Conservation (phyloP, 306 rosid species). For the Gynostemma pentaphyllum region DNA sequence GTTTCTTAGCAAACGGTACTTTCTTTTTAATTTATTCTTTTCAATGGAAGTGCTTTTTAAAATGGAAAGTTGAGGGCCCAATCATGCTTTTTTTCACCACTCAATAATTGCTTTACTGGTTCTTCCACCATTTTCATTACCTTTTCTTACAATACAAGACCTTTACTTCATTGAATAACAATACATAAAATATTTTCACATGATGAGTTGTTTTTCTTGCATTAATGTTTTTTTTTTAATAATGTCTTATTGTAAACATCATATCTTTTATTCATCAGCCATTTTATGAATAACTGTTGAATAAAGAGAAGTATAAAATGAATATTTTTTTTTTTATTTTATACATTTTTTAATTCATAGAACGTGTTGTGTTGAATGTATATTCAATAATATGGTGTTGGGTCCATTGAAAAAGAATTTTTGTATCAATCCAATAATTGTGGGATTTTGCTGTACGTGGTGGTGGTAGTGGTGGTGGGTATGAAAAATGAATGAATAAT, state of each 20-base stretch:
- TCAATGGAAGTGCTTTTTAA: slow-evolving; percentile 6
- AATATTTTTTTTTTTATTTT: too few species aligned
- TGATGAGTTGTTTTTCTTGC: too few species aligned
- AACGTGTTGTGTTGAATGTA: background rate
- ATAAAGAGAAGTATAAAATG: too few species aligned
- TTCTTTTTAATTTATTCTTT: background rate
- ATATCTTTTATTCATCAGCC: too few species aligned
- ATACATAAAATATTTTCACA: too few species aligned
- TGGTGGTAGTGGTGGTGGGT: background rate
- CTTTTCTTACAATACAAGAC: background rate
- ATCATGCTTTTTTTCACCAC: background rate
- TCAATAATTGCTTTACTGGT: background rate
- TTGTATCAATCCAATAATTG: background rate
- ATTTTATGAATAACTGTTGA: too few species aligned
- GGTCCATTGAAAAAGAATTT: background rate
- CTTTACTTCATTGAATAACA: too few species aligned
- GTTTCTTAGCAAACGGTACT: background rate
- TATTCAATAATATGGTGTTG: background rate
- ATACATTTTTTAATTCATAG: background rate
- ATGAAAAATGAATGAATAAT: too few species aligned
- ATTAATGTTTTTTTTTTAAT: too few species aligned
- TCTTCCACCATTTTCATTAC: background rate
- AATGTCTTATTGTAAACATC: too few species aligned
- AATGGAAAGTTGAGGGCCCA: background rate
- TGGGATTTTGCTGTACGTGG: background rate